Percentiles rank a stretch among this genome's conserved stretches.
phyloP scores from a whole-genome alignment of 768 basidiomycete species.

The Leccinum subtestaceum region DNA sequence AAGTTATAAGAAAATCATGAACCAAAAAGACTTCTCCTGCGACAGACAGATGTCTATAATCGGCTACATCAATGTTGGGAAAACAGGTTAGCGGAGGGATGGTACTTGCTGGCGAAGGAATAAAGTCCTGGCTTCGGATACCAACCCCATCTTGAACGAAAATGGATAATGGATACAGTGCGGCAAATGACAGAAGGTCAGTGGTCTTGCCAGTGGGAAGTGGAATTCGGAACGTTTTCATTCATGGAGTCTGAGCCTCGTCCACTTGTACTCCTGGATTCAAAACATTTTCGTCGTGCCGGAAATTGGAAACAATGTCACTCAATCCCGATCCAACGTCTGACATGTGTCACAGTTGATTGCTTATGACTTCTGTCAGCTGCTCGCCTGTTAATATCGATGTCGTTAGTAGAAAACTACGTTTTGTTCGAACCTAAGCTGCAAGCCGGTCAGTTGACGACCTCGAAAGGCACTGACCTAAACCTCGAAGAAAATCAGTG shows the following conservation, averaged over 20 bases:
- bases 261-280: background rate
- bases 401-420: background rate
- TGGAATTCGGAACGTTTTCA: background rate
- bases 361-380: background rate
- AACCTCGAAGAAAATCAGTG: too few species aligned
- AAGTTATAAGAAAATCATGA: slow-evolving; percentile 13
- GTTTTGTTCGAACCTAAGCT: background rate
- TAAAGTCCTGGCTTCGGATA: background rate
- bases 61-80: background rate
- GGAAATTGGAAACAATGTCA: background rate
- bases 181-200: background rate
- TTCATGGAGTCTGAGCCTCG: background rate
- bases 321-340: background rate
- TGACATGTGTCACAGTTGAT: background rate
- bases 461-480: too few species aligned
- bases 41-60: background rate
- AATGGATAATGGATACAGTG: background rate
- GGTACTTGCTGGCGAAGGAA: background rate
- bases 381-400: background rate
- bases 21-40: slow-evolving; percentile 3
- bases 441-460: too few species aligned
- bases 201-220: background rate
- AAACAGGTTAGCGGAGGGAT: background rate
- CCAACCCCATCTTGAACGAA: background rate
- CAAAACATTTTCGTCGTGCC: background rate